Evolutionary conservation across 495 filamentous ascomycete genomes (phyloP), one percentile per base, ranked within the genome.

Genomic region (Xylaria grammica): DNA sequence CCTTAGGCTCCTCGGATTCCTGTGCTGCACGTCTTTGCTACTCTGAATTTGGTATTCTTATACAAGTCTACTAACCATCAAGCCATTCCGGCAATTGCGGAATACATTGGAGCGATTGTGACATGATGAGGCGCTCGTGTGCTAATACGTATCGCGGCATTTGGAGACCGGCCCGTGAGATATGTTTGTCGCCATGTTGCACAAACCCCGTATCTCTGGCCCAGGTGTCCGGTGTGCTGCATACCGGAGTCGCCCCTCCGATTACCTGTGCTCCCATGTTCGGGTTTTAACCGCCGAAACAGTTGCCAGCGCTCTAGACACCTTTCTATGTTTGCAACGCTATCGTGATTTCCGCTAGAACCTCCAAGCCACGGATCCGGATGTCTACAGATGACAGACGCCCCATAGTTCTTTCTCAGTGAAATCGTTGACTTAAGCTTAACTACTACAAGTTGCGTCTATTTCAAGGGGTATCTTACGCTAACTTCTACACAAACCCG

Each of bases 391-490:
- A 61, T 26, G 15, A 22, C 17, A n/a, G 38, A 36, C 7, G 22
- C 29, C 56, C 26, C 9, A 17, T 45, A 36, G 27, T 29, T 38
- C 20, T 36, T 19, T 34, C 19, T 49, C 15, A 48, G 29, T 36
- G 9, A 60, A 15, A 60, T 24, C n/a, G 42, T 60, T n/a, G 29
- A 48, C 11, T 11, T 36, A n/a, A 19, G n/a, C 44, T 49, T 32
- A 3, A 5, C 20, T 49, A 61, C 26, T 58, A 52, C 36, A 30
- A 10, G 11, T 36, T 54, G 27, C 50, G 15, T 55, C 38, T 44
- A 53, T 45, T 15, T 30, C 50, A 45, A 36, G 38, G 60, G 60
- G 60, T 55, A 55, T 48, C 40, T 53, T 46, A 63, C 51, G 38
- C 60, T 45, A 40, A 55, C 49, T 42, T 26, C 51, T 48, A 24